These are phyloP conservation scores for Escovopsis weberi DNA, from an alignment of 2,329 filamentous ascomycete species.

Conservation along the genomic window DNA sequence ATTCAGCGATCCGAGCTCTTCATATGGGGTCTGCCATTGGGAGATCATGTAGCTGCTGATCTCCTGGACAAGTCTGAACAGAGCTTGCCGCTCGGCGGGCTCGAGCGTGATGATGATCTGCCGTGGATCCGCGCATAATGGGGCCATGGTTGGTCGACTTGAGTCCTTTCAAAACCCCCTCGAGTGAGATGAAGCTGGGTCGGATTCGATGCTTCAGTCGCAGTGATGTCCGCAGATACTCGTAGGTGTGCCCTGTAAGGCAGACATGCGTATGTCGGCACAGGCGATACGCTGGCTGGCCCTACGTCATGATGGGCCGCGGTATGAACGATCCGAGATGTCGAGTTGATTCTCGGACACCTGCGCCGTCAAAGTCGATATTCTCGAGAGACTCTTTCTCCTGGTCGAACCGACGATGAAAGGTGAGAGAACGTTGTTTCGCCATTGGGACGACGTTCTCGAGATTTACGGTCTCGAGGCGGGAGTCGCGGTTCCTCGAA, in stretches of 20 bases:
- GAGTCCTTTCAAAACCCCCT: too few species aligned
- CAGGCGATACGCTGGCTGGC: too few species aligned
- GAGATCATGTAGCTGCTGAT: slow-evolving; percentile 40
- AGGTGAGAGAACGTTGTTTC: too few species aligned
- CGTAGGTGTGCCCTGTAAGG: not conserved
- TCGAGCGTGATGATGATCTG: slow-evolving; percentile 42
- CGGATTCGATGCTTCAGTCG: not conserved
- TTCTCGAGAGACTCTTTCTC: too few species aligned
- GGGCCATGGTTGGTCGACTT: slow-evolving; percentile 29
- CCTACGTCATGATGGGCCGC: too few species aligned
- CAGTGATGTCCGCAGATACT: not conserved
- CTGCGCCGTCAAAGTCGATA: too few species aligned
- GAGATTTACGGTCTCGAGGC: not conserved
- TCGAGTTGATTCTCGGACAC: too few species aligned
- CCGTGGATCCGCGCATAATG: slow-evolving; percentile 38
- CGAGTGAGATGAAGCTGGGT: too few species aligned
- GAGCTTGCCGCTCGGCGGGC: slow-evolving; percentile 33
- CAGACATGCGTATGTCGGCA: not conserved
- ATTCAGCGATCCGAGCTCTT: slow-evolving; percentile 17
- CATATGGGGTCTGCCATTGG: slow-evolving; percentile 28
- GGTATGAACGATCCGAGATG: too few species aligned
- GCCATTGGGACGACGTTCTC: too few species aligned
- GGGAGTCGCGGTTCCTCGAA: not conserved
- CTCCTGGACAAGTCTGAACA: slow-evolving; percentile 34
- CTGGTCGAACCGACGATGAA: too few species aligned